Base-by-base conservation (phyloP, 768 basidiomycete species). In the Lactifluus volemus region DNA sequence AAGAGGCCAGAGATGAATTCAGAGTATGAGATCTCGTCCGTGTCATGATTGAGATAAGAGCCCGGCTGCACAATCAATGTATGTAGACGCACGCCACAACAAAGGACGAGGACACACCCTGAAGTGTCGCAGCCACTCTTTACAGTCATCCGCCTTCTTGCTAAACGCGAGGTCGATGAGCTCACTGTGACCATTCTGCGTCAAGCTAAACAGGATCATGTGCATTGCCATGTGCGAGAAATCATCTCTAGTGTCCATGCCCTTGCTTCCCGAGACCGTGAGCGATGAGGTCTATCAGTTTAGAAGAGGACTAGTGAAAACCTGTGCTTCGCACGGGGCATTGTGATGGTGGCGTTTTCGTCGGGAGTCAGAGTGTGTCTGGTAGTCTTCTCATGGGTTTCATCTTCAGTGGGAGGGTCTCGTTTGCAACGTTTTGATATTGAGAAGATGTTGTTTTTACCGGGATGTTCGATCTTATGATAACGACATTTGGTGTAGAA, bases 81-180 rank as follows among this genome's bases (percentile, higher is more conserved):
- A n/a, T 48, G 39, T 15, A 41, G 32, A 30, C 12, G 19, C 38
- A n/a, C n/a, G n/a, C n/a, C 9, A 30, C 19, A 25, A 7, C 5
- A 39, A 6, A 25, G 2, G 1, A 39, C 3, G 12, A 15, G 3
- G 21, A 50, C 75, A 58, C 67, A 88, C 93, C 78, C 83, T 92
- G 76, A 93, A 96, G 63, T 92, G 86, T 25, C 97, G 82, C 12
- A 99, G 76, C 97, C 97, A 99, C 59, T 99, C 97, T 72, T 99
- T 98, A 55, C 97, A 86, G 2, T 98, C 94, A 61, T 99, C 97
- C 0, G 94, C 91, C 70, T 96, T 98, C 83, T 98, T 99, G 78
- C 92, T 98, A 79, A 99, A 99, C 0, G 97, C 97, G 58, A 99
- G 84, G 42, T 99, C 97, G 62, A 99, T 96, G 39, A 98, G 79